Percentiles rank a stretch among this genome's conserved stretches.
These are phyloP conservation scores for Crucibulum laeve DNA, from an alignment of 768 basidiomycete genomes.

Conservation along the genomic window DNA sequence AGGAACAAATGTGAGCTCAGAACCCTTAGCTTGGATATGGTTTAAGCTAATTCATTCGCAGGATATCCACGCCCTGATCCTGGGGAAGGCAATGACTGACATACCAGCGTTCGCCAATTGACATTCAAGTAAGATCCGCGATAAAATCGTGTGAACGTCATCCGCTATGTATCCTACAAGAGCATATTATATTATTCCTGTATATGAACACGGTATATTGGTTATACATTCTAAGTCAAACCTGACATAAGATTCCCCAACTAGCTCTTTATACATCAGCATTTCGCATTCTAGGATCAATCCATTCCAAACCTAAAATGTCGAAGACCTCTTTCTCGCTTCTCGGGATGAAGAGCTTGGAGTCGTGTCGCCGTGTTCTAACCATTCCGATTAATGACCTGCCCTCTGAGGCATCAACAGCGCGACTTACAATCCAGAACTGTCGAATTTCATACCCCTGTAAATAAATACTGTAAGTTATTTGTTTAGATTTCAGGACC, in stretches of 20 bases:
- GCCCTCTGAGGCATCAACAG: not conserved
- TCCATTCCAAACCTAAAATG: slow-evolving; percentile 62
- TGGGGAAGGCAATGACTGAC: slow-evolving; percentile 91
- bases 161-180: no score
- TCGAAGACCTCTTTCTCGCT: slow-evolving; percentile 74
- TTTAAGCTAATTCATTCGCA: slow-evolving; percentile 22
- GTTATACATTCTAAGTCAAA: not conserved
- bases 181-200: not conserved
- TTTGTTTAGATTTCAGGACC: not conserved
- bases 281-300: slow-evolving; percentile 70
- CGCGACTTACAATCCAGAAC: slow-evolving; percentile 65
- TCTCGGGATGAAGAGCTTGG: slow-evolving; percentile 51
- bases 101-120: slow-evolving; percentile 79
- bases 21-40: not conserved
- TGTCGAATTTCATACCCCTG: slow-evolving; percentile 83
- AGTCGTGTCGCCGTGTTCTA: slow-evolving; percentile 64
- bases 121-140: slow-evolving; percentile 5
- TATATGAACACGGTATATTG: not conserved
- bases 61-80: slow-evolving; percentile 88
- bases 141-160: not conserved
- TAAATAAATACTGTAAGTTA: not conserved
- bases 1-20: slow-evolving; percentile 58
- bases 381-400: slow-evolving; percentile 1
- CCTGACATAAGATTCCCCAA: not conserved
- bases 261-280: slow-evolving; percentile 48